Evolutionary conservation across 495 filamentous ascomycete genomes (phyloP), one percentile per base, ranked within the genome.

Genomic region (Hypoxylon fragiforme): DNA sequence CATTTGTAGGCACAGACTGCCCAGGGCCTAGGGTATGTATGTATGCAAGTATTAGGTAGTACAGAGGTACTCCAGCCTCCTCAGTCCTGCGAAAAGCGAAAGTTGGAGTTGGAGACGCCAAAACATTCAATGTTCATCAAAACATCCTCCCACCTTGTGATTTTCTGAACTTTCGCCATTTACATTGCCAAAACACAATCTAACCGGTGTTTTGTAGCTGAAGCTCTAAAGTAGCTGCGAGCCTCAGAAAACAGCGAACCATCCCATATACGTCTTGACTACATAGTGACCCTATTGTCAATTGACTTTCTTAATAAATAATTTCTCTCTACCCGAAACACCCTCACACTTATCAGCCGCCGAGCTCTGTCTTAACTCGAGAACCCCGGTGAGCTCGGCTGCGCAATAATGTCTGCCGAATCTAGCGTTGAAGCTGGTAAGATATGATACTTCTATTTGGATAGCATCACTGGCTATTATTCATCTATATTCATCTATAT

Each of bases 341-440:
- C 46, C 32, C 28, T 35, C 53, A 15, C 32, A 58, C 26, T 7
- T 44, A 31, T 28, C 43, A 53, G 43, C n/a, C 54, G 54, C 50
- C 62, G 54, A 54, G 54, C 45, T 55, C 62, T 62, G 50, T 61
- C 50, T 59, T 50, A 52, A 38, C 21, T 51, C 57, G 57, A 16
- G 50, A 59, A 44, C 49, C 51, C 51, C 49, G 50, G 53, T 50
- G 52, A 61, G 52, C 54, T 62, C 44, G 60, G 65, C 50, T 54
- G 62, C 59, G 59, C 65, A 51, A 65, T 53, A 59, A 68, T 68
- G 65, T 55, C 65, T 47, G 24, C 65, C 41, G 67, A 70, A 50
- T 49, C 65, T 18, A 61, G 21, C 34, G 58, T 61, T 41, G 66
- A 66, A 43, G 65, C 63, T 52, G 60, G 67, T 70, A 42, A 68